phyloP scores from a whole-genome alignment of 495 filamentous ascomycete genomes.

The Penicillium salamii region DNA sequence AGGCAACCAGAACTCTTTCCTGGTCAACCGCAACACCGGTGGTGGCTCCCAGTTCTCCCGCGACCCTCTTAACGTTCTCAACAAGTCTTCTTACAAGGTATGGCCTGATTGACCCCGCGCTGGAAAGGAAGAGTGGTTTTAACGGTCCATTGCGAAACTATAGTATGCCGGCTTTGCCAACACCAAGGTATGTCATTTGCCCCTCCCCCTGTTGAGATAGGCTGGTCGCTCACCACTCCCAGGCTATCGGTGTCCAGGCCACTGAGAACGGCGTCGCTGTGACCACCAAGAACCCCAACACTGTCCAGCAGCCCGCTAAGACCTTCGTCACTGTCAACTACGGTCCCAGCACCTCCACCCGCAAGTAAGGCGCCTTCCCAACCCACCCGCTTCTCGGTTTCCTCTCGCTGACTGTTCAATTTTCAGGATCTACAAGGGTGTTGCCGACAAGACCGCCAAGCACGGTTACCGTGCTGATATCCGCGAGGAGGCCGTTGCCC shows the following conservation, averaged over 20 bases:
- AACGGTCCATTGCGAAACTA: constrained; percentile 3
- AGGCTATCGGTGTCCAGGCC: constrained; percentile 78
- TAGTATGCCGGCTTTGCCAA: constrained; percentile 89
- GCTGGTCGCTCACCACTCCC: not conserved
- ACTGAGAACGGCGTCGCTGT: constrained; percentile 68
- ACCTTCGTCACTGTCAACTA: constrained; percentile 62
- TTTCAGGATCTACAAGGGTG: constrained; percentile 78
- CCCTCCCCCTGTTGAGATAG: constrained; percentile 5
- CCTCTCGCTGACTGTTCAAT: constrained; percentile 15
- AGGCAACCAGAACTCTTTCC: constrained; percentile 80
- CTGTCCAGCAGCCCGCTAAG: constrained; percentile 64
- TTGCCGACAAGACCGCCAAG: constrained; percentile 78
- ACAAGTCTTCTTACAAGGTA: constrained; percentile 91
- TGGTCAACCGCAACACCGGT: constrained; percentile 78
- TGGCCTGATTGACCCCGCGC: not conserved
- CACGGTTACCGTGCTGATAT: constrained; percentile 83
- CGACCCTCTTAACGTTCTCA: constrained; percentile 86
- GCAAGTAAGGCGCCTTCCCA: constrained; percentile 61
- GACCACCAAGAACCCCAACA: constrained; percentile 75
- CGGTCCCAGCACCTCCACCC: constrained; percentile 62
- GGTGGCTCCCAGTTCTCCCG: constrained; percentile 86
- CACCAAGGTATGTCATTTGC: constrained; percentile 69
- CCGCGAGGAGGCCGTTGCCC: constrained; percentile 79
- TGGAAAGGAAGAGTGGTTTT: not conserved
- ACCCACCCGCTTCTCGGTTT: not conserved